Evolutionary conservation across 2,329 filamentous ascomycete genomes (phyloP).

Genomic region (Aspergillus fructus): DNA sequence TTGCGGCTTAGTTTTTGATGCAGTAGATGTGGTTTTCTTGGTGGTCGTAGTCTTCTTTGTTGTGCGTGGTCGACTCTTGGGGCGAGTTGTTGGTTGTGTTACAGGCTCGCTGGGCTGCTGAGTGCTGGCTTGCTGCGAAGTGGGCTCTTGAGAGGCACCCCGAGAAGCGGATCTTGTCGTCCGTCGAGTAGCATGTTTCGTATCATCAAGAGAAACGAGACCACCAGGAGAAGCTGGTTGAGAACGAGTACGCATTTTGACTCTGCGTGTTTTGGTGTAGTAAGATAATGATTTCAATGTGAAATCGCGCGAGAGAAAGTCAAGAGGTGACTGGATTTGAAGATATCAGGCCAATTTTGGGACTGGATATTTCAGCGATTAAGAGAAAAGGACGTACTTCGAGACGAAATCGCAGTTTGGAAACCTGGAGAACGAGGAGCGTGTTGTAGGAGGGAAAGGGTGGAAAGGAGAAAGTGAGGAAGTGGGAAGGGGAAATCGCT

Average conservation of each 20-base stretch:
- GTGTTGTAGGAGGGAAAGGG: slow-evolving; percentile 2
- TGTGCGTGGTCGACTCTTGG: slow-evolving; percentile 16
- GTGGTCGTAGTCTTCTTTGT: slow-evolving; percentile 15
- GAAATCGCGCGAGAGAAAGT: background rate
- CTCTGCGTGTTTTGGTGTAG: background rate
- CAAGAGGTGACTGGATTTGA: background rate
- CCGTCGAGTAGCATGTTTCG: slow-evolving; percentile 18
- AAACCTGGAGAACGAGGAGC: slow-evolving; percentile 7
- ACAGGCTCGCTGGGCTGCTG: slow-evolving; percentile 10
- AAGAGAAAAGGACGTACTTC: background rate
- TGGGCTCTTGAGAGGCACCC: slow-evolving; percentile 2
- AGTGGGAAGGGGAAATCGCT: background rate
- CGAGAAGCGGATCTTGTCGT: slow-evolving; percentile 21
- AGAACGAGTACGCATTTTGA: slow-evolving; percentile 40
- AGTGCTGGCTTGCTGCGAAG: slow-evolving; percentile 5
- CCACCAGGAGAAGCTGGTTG: slow-evolving; percentile 37
- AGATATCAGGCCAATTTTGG: background rate
- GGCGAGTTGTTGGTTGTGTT: slow-evolving; percentile 14
- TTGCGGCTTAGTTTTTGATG: slow-evolving; percentile 10
- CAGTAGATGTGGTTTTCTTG: slow-evolving; percentile 9
- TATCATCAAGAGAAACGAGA: slow-evolving; percentile 34
- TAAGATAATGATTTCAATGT: background rate
- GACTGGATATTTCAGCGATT: background rate
- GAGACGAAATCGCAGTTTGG: background rate
- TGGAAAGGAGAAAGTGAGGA: slow-evolving; percentile 4